These are phyloP conservation scores for Stephanodiscus minutulus DNA, from an alignment of 108 stramenopile species.

Conservation along the genomic window DNA sequence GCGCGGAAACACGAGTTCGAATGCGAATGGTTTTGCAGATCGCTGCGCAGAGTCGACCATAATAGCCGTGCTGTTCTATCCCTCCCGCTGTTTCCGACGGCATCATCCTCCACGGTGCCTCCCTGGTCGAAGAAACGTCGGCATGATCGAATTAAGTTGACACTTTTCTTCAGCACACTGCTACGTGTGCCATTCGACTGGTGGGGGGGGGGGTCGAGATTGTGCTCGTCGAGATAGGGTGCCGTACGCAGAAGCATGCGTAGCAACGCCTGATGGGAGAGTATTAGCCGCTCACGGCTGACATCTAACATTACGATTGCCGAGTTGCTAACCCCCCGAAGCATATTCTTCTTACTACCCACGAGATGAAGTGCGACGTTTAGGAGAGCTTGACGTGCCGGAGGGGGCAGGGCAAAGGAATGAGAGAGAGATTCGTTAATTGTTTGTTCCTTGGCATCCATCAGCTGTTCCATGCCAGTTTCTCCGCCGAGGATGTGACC, in stretches of 20 bases:
- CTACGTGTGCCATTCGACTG: constrained; percentile 61
- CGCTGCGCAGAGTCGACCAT: constrained; percentile 72
- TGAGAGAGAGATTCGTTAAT: constrained; percentile 51
- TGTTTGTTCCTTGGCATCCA: constrained; percentile 1
- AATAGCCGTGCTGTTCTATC: constrained; percentile 67
- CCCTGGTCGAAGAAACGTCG: constrained; percentile 86
- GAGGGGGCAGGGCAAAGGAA: constrained; percentile 74
- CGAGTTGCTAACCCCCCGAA: constrained; percentile 75
- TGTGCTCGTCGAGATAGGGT: constrained; percentile 85
- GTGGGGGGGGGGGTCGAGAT: constrained; percentile 54
- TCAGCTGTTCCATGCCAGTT: constrained; percentile 1
- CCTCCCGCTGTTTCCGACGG: not conserved
- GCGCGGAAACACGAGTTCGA: constrained; percentile 85
- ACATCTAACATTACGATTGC: constrained; percentile 49
- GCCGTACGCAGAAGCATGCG: constrained; percentile 78
- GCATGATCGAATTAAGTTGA: constrained; percentile 74
- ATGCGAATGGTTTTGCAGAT: constrained; percentile 79
- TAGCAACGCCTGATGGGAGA: constrained; percentile 73
- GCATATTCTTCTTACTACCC: constrained; percentile 69
- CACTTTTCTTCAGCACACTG: constrained; percentile 67
- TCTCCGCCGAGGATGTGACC: constrained; percentile 46
- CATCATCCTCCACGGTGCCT: constrained; percentile 18
- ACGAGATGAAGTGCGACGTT: constrained; percentile 65
- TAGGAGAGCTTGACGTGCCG: constrained; percentile 72
- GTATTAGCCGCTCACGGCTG: constrained; percentile 46